Base-by-base conservation (phyloP, 192 early-diverging fungal species). In the Mortierella claussenii region DNA sequence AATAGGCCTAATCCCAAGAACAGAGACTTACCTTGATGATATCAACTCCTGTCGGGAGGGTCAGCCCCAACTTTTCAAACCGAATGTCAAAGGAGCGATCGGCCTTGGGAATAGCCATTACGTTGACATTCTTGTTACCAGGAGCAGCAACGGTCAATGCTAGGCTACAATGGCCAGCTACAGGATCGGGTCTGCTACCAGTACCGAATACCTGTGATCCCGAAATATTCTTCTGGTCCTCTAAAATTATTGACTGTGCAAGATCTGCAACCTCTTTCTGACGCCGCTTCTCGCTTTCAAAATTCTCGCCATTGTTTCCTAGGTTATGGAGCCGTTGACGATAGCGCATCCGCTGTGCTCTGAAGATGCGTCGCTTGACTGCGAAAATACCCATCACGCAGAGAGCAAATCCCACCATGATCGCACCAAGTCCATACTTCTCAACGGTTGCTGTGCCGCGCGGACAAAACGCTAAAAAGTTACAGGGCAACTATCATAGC, bases 1-100 rank as follows among this genome's bases (percentile, higher is more conserved):
- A n/a, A n/a, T n/a, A n/a, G n/a, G n/a, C n/a, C n/a, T n/a, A n/a
- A n/a, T n/a, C n/a, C n/a, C n/a, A n/a, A n/a, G n/a, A n/a, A n/a
- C n/a, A n/a, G n/a, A n/a, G n/a, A n/a, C n/a, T 11, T 74, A 80
- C 84, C 58, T 83, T 62, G 68, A 89, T 90, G 54, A 90, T 87
- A 27, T 83, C 78, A 8, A 86, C 79, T n/a, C 76, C 71, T 24
- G 62, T 62, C n/a, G 80, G 69, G 7, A 86, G 30, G 28, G 66
- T 49, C 30, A 81, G 51, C 0, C 69, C 76, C 30, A 84, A 28
- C 24, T 76, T 46, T 42, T 80, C 70, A 48, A 84, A 82, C 50
- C 68, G 52, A 54, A 92, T 87, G 58, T 92, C 87, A 68, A 86
- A 91, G 0, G 63, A 65, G 24, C 60, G 48, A 47, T 63, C 57